These are phyloP conservation scores for Ceratocystis ficicola DNA, from an alignment of 2,329 filamentous ascomycete genomes.

Conservation along the genomic window DNA sequence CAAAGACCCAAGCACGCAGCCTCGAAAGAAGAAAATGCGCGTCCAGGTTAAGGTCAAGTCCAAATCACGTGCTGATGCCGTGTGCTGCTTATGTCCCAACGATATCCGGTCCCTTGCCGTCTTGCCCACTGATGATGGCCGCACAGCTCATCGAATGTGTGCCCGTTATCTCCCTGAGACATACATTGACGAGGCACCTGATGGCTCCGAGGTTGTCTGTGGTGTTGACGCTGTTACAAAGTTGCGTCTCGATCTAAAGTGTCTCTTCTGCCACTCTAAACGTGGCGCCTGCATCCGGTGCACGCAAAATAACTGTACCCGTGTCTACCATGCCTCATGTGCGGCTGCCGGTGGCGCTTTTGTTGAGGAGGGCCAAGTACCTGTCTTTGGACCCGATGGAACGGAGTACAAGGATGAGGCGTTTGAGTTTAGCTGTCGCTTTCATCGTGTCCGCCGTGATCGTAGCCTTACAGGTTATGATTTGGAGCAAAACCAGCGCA, in stretches of 20 bases:
- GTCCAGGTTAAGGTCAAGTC: constrained; percentile 53
- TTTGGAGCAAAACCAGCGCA: constrained; percentile 57
- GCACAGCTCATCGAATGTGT: constrained; percentile 77
- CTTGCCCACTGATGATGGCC: constrained; percentile 76
- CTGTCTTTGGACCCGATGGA: constrained; percentile 79
- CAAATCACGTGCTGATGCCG: constrained; percentile 58
- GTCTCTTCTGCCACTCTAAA: constrained; percentile 86
- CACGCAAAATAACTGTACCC: constrained; percentile 82
- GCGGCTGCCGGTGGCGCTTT: constrained; percentile 85
- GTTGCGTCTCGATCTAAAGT: constrained; percentile 80
- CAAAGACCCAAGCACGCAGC: constrained; percentile 30
- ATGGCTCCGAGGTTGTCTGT: constrained; percentile 60
- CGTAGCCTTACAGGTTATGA: constrained; percentile 57
- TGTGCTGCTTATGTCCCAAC: constrained; percentile 87
- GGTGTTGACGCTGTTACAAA: constrained; percentile 75
- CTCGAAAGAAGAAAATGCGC: constrained; percentile 50
- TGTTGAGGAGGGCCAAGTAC: constrained; percentile 74
- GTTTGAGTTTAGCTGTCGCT: constrained; percentile 87
- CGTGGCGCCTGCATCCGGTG: constrained; percentile 96
- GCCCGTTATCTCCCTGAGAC: constrained; percentile 88
- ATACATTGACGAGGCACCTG: constrained; percentile 56
- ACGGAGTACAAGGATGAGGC: constrained; percentile 85
- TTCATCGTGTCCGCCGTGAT: constrained; percentile 79
- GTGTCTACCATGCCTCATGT: constrained; percentile 91
- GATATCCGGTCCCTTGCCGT: constrained; percentile 70